Base-by-base conservation (phyloP, 2,329 filamentous ascomycete genomes). In the Fusarium circinatum region DNA sequence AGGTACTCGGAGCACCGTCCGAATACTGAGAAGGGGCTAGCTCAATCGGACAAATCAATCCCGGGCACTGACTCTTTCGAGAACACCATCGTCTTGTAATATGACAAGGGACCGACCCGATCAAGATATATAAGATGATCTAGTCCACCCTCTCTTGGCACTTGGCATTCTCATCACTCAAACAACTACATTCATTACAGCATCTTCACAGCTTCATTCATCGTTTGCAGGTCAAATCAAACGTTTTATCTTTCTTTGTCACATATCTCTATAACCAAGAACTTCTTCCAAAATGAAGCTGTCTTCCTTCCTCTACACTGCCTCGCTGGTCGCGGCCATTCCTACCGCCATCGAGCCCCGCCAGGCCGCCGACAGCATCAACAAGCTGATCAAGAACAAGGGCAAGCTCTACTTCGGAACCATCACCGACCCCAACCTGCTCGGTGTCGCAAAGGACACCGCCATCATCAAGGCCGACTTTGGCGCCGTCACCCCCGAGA, bases 361-460 rank as follows among this genome's bases (percentile, higher is more conserved):
- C 14, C 65, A 67, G 65, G 62, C 62, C 17, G 4, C 48, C 20
- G n/a, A 45, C 20, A 67, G 52, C 62, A 52, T 67, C 45, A 67
- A 67, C 62, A 44, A 67, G 52, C 26, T 67, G 26, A 67, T 92
- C 83, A 88, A 89, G 79, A 85, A 86, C 41, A 78, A 74, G 65
- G 91, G 91, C 70, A 93, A 93, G 83, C 85, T 87, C 73, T 93
- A 93, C 82, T 89, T 87, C 68, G 92, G 91, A 70, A 87, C 86
- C 24, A 85, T 84, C 62, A 84, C 87, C 7, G 90, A 93, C 78
- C 84, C 87, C 76, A 83, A 82, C 71, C 85, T 83, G 13, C 85
- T 93, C 8, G 82, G 79, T 32, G 78, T 82, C 15, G 32, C 42
- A 22, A 56, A 67, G 34, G 71, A 89, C 45, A 65, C 86, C n/a